Conservation (phyloP, 768 basidiomycete genomes). For the Tephrocybe sp. region DNA sequence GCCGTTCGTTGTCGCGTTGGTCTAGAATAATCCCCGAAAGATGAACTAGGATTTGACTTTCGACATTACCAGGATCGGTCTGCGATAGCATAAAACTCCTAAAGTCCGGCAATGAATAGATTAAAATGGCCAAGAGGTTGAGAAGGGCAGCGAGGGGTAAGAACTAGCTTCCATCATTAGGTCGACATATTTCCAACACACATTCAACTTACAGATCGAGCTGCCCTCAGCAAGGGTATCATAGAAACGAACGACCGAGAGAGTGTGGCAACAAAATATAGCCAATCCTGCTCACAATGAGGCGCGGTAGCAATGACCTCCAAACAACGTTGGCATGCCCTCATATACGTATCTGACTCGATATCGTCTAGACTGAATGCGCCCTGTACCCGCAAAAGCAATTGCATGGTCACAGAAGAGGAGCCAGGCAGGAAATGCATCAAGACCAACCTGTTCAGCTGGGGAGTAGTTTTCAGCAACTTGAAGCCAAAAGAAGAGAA, state of each 20-base stretch:
- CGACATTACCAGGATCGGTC: conserved; percentile 20
- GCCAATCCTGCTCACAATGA: conserved; percentile 29
- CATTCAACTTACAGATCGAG: conserved; percentile 38
- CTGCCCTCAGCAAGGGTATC: conserved; percentile 31
- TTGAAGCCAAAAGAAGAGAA: conserved; percentile 1
- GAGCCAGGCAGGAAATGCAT: conserved; percentile 46
- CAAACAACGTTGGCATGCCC: conserved; percentile 42
- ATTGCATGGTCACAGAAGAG: conserved; percentile 47
- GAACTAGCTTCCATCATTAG: conserved; percentile 33
- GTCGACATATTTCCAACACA: conserved; percentile 1
- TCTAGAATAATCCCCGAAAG: conserved; percentile 41
- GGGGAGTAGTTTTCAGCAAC: conserved; percentile 4
- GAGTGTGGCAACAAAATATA: conserved; percentile 26
- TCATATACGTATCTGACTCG: conserved; percentile 33
- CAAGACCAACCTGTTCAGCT: conserved; percentile 64
- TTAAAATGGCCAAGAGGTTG: conserved; percentile 47
- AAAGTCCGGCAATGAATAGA: conserved; percentile 48
- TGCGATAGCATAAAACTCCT: conserved; percentile 33
- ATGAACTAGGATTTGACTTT: conserved; percentile 35
- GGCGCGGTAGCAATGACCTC: conserved; percentile 41
- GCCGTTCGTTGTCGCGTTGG: conserved; percentile 34
- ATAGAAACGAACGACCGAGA: conserved; percentile 40
- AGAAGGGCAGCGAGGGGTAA: conserved; percentile 47
- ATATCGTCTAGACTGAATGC: conserved; percentile 19
- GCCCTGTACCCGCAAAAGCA: conserved; percentile 40